Base-by-base conservation (phyloP, 2,329 filamentous ascomycete species). In the Myriangium duriaei region DNA sequence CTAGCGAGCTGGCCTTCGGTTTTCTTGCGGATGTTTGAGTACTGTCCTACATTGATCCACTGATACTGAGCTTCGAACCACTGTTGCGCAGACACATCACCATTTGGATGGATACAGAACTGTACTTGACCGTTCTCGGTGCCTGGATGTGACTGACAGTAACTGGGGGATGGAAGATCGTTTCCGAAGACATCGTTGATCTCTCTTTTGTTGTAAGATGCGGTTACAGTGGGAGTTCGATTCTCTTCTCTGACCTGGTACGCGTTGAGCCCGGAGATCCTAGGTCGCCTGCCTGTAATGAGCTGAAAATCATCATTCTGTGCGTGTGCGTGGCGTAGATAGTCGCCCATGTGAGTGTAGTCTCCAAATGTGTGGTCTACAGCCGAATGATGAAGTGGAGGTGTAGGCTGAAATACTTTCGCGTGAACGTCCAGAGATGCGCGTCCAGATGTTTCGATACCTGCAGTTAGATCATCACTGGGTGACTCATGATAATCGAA, bases 21-120 rank as follows among this genome's bases (percentile, higher is more conserved):
- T 37, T 49, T 57, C 49, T 59, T 57, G 34, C 58, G 57, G 11
- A 49, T 56, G 40, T 63, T 58, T 21, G 56, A 60, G 43, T 59
- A 67, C 16, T 55, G 53, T 2, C 64, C 64, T 28, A 67, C 58
- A 40, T 64, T 63, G 34, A 57, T 52, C 65, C 65, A 68, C 29
- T 60, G 51, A 32, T 53, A 64, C 3, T 57, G 50, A 1, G 41
- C 37, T 0, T 42, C 41, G 5, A 59, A 61, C 65, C 65, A 68
- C 42, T 65, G 60, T 37, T 67, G 64, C 2, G 64, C 64, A 16
- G 61, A 60, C 4, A 67, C 54, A 39, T 67, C 62, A 32, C 62
- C 57, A 41, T 66, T 67, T 0, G 63, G 62, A 44, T 68, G 63
- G 34, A 61, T 57, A 19, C 64, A 58, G 49, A 67, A 67, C 11